Percentiles rank a stretch among this genome's conserved stretches.
These are phyloP conservation scores for Pythium brachiatum DNA, from an alignment of 352 stramenopile genomes.

Conservation along the genomic window DNA sequence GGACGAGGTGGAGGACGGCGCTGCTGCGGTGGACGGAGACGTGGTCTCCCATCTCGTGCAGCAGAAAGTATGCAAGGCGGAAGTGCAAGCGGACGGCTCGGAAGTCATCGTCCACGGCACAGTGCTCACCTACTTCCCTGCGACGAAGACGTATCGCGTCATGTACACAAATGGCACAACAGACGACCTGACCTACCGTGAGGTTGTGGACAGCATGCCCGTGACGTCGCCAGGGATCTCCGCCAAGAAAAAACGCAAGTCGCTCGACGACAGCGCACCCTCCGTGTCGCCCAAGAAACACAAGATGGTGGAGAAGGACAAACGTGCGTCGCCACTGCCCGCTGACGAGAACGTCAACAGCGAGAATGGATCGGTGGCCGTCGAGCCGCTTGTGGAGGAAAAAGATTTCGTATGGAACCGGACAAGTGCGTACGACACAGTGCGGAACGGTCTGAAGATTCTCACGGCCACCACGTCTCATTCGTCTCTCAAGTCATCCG, in stretches of 20 bases:
- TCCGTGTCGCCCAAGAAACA: conserved; percentile 15
- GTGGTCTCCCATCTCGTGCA: conserved; percentile 50
- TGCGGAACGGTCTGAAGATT: conserved; percentile 57
- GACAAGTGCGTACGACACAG: conserved; percentile 40
- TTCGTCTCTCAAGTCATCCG: background rate
- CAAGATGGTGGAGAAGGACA: conserved; percentile 7
- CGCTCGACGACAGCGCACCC: background rate
- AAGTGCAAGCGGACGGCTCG: conserved; percentile 25
- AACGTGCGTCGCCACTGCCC: background rate
- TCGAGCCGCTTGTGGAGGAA: conserved; percentile 4
- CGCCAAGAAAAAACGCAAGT: conserved; percentile 43
- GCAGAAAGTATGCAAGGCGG: conserved; percentile 37
- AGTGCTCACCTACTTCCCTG: conserved; percentile 71
- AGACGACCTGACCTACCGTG: conserved; percentile 54
- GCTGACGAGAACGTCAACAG: conserved; percentile 14
- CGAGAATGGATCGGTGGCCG: conserved; percentile 8
- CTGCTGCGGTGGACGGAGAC: conserved; percentile 13
- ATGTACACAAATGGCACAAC: conserved; percentile 56
- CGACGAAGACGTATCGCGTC: conserved; percentile 72
- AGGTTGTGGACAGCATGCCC: conserved; percentile 63
- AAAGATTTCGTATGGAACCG: conserved; percentile 23
- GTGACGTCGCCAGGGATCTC: conserved; percentile 18
- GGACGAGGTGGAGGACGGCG: conserved; percentile 22
- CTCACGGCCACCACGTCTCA: conserved; percentile 37
- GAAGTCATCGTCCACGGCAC: conserved; percentile 41